Conservation (phyloP, 2,329 filamentous ascomycete genomes). For the Microsporum ferrugineum region DNA sequence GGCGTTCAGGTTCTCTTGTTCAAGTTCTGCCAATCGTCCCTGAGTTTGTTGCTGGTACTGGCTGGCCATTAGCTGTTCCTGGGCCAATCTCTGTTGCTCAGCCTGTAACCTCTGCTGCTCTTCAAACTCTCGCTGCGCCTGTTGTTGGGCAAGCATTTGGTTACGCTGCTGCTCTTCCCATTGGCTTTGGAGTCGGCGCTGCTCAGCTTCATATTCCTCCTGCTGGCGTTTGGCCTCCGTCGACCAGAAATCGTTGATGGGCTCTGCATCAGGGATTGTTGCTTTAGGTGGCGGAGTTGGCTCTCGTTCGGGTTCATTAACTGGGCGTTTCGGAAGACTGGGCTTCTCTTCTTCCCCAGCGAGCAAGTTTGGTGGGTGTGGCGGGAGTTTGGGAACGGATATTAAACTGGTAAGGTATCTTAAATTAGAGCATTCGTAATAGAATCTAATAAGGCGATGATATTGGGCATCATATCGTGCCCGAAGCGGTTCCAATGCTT, state of each 20-base stretch:
- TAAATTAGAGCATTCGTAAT: slow-evolving; percentile 97
- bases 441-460: slow-evolving; percentile 92
- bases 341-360: slow-evolving; percentile 76
- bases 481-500: slow-evolving; percentile 78
- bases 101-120: slow-evolving; percentile 79
- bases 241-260: slow-evolving; percentile 98
- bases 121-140: slow-evolving; percentile 90
- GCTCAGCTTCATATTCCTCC: slow-evolving; percentile 88
- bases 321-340: slow-evolving; percentile 65
- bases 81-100: slow-evolving; percentile 81
- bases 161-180: slow-evolving; percentile 69
- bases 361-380: slow-evolving; percentile 82
- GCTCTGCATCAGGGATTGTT: slow-evolving; percentile 65
- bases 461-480: slow-evolving; percentile 90
- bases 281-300: slow-evolving; percentile 57
- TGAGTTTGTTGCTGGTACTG: slow-evolving; percentile 91
- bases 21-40: slow-evolving; percentile 86
- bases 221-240: slow-evolving; percentile 83
- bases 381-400: slow-evolving; percentile 86
- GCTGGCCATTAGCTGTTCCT: slow-evolving; percentile 77
- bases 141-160: slow-evolving; percentile 70
- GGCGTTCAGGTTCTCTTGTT: slow-evolving; percentile 88
- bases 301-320: slow-evolving; percentile 55
- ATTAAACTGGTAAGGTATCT: slow-evolving; percentile 94
- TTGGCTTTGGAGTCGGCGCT: slow-evolving; percentile 74